Base-by-base conservation (phyloP, 352 stramenopile genomes). In the Globisporangium cylindrosporum region DNA sequence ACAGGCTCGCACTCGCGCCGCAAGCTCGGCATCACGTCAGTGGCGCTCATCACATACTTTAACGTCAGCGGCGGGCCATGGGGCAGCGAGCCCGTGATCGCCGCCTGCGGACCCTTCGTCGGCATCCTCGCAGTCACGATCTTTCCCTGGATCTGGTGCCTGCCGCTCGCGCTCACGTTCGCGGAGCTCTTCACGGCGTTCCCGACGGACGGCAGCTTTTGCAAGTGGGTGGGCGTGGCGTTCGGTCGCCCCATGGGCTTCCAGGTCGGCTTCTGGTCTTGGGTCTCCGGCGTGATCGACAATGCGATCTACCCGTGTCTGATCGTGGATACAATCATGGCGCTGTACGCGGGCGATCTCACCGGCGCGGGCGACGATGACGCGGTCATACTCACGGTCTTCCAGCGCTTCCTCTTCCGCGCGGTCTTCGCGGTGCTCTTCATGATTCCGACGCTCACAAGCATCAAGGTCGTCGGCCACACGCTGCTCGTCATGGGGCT, bases 201-300 rank as follows among this genome's bases (percentile, higher is more conserved):
- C 59, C 87, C 87, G 24, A 92, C 85, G 6, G 27, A 32, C n/a
- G 86, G 93, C 64, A 92, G 87, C 62, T 95, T 93, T 59, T 92
- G 82, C 68, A 91, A 77, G 59, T 95, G 88, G 88, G 82, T 95
- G 49, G 84, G 86, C 27, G 27, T 92, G 36, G 86, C 84, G 18
- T 95, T 95, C 72, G 88, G 86, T 7, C 77, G 81, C 24, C 86
- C 88, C 66, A 92, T 91, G 89, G 89, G 86, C 62, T 97, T 97
- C 73, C 80, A 94, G 43, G 81, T 93, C 32, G 87, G 86, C 51
- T 95, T 79, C 59, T 95, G 86, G 89, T 92, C 78, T 56, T 96
- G 88, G 88, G 82, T 89, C 29, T 76, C 80, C 5, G 84, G 81
- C 34, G 83, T 94, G 61, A 94, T 94, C 64, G 88, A 94, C 74